Conservation (phyloP, 176 grass and related monocot genomes). For the Aegilops longissima region DNA sequence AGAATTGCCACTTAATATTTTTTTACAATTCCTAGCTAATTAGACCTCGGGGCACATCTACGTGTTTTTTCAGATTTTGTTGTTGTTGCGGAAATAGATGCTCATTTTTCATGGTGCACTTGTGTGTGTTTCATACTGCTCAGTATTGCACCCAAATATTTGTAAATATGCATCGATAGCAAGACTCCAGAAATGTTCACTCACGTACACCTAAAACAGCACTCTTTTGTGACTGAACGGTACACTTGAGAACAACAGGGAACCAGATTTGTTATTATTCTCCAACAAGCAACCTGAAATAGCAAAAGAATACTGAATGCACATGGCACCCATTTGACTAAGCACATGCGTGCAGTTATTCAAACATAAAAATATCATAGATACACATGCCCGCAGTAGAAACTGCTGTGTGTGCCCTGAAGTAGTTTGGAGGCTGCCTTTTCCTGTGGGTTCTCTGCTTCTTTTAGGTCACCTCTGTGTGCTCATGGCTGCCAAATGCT, state of each 20-base stretch:
- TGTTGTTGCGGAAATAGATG: too few relatives aligned
- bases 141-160: too few relatives aligned
- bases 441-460: conserved; percentile 15
- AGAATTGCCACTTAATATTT: too few relatives aligned
- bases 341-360: not conserved
- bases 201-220: too few relatives aligned
- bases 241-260: not conserved
- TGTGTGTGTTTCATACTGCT: too few relatives aligned
- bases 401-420: not conserved
- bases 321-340: not conserved
- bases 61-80: too few relatives aligned
- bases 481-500: conserved; percentile 18
- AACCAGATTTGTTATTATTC: not conserved
- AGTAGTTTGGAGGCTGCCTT: not conserved
- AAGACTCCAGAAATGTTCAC: too few relatives aligned
- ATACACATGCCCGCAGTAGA: not conserved
- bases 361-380: not conserved
- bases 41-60: too few relatives aligned
- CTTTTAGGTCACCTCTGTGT: conserved; percentile 8
- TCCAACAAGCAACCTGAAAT: not conserved
- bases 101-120: too few relatives aligned
- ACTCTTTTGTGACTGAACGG: not conserved
- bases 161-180: too few relatives aligned
- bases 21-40: too few relatives aligned
- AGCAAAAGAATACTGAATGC: not conserved